Conservation (phyloP, 768 basidiomycete species). For the Boletus speciosus region DNA sequence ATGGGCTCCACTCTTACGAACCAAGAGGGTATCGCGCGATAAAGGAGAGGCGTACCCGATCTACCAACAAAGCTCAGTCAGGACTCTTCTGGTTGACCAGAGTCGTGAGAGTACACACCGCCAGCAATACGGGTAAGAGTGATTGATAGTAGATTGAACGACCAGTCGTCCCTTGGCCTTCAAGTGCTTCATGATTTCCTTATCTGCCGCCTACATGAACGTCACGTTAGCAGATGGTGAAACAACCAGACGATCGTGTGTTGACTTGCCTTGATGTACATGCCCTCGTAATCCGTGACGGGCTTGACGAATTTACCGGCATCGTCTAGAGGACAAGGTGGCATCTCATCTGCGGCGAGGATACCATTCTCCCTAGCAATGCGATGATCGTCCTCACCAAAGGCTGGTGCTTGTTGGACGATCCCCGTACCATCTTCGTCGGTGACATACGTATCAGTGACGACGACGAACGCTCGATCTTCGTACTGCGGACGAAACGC, state of each 20-base stretch:
- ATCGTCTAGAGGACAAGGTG: slow-evolving; percentile 95
- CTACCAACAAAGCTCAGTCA: slow-evolving; percentile 36
- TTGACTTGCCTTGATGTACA: slow-evolving; percentile 76
- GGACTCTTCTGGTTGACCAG: neutral
- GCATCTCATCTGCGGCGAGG: slow-evolving; percentile 84
- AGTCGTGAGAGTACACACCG: slow-evolving; percentile 44
- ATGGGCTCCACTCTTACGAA: slow-evolving; percentile 87
- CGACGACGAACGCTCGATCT: slow-evolving; percentile 85
- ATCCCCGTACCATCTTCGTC: slow-evolving; percentile 94
- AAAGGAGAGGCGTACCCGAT: slow-evolving; percentile 92
- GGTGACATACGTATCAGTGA: slow-evolving; percentile 91
- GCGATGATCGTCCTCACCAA: slow-evolving; percentile 98
- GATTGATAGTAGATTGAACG: slow-evolving; percentile 80
- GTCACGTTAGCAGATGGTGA: neutral
- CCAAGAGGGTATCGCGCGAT: slow-evolving; percentile 95
- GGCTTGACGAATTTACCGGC: slow-evolving; percentile 81
- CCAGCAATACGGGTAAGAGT: slow-evolving; percentile 98
- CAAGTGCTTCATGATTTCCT: slow-evolving; percentile 86
- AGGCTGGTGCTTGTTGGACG: slow-evolving; percentile 97
- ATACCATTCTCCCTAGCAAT: slow-evolving; percentile 83
- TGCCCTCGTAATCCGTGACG: slow-evolving; percentile 85
- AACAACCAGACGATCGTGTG: neutral
- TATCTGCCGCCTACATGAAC: slow-evolving; percentile 76
- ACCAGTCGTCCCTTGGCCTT: slow-evolving; percentile 86
- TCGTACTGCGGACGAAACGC: slow-evolving; percentile 58